These are phyloP conservation scores for Podila clonocystis DNA, from an alignment of 192 early-diverging fungal species.

Conservation along the genomic window DNA sequence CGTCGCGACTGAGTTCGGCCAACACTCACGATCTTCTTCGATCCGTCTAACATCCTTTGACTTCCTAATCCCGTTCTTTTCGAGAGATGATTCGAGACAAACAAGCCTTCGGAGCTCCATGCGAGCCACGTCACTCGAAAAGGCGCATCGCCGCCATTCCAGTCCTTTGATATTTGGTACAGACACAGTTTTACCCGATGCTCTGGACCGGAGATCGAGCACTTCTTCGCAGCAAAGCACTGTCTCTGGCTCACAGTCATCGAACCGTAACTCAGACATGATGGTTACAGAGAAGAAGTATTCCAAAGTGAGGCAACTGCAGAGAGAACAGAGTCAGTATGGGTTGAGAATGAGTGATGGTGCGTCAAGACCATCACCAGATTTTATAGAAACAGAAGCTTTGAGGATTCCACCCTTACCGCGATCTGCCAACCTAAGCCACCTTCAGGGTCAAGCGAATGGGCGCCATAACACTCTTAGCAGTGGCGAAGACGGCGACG, in stretches of 20 bases:
- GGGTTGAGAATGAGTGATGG: not conserved
- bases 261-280: constrained; percentile 17
- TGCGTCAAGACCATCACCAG: too few species aligned
- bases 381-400: too few species aligned
- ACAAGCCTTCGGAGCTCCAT: not conserved
- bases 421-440: not conserved
- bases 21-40: constrained; percentile 1
- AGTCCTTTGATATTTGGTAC: constrained; percentile 28
- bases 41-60: constrained; percentile 25
- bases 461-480: too few species aligned
- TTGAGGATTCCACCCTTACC: not conserved
- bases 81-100: constrained; percentile 1
- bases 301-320: not conserved
- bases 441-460: not conserved
- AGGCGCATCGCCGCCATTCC: constrained; percentile 18
- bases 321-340: not conserved
- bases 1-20: constrained; percentile 8
- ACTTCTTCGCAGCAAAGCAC: constrained; percentile 20
- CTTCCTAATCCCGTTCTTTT: constrained; percentile 21
- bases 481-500: not conserved
- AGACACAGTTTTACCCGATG: constrained; percentile 13
- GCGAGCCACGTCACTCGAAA: not conserved
- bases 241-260: not conserved
- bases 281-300: constrained; percentile 19
- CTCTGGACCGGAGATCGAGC: constrained; percentile 10